Percentiles rank a stretch among this genome's conserved stretches.
Conservation (phyloP, 2,329 filamentous ascomycete species). For the Aspergillus proliferans region DNA sequence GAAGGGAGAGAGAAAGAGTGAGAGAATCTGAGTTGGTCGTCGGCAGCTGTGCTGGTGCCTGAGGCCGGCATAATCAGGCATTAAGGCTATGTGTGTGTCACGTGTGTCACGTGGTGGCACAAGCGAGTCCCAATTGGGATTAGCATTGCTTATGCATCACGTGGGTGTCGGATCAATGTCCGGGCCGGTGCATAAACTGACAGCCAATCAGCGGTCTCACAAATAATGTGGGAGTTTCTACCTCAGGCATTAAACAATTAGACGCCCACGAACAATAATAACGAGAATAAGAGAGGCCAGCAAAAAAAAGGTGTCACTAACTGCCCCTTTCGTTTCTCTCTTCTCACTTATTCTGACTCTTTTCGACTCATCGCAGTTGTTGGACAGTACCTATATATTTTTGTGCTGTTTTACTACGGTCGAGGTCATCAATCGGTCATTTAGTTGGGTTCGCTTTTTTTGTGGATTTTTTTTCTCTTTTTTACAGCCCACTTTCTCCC, state of each 20-base stretch:
- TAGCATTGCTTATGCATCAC: slow-evolving; percentile 12
- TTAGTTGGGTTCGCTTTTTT: no score
- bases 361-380: slow-evolving; percentile 9
- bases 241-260: slow-evolving; percentile 13
- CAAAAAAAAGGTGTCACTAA: background rate
- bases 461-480: slow-evolving; percentile 6
- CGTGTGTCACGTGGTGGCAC: slow-evolving; percentile 3
- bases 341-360: slow-evolving; percentile 7
- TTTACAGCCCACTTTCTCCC: slow-evolving; percentile 1
- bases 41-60: slow-evolving; percentile 16
- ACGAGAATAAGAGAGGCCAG: background rate
- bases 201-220: slow-evolving; percentile 14
- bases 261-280: background rate
- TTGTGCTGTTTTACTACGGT: background rate
- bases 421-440: background rate
- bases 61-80: slow-evolving; percentile 17
- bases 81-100: slow-evolving; percentile 9
- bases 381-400: slow-evolving; percentile 7
- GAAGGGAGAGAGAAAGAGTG: slow-evolving; percentile 27
- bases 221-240: slow-evolving; percentile 12
- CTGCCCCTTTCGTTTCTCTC: slow-evolving; percentile 7
- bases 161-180: slow-evolving; percentile 6
- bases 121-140: slow-evolving; percentile 18
- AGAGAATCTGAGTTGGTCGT: slow-evolving; percentile 22
- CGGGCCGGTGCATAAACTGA: background rate